Evolutionary conservation across 2,329 filamentous ascomycete species (phyloP).

Genomic region (Neofusicoccum parvum): DNA sequence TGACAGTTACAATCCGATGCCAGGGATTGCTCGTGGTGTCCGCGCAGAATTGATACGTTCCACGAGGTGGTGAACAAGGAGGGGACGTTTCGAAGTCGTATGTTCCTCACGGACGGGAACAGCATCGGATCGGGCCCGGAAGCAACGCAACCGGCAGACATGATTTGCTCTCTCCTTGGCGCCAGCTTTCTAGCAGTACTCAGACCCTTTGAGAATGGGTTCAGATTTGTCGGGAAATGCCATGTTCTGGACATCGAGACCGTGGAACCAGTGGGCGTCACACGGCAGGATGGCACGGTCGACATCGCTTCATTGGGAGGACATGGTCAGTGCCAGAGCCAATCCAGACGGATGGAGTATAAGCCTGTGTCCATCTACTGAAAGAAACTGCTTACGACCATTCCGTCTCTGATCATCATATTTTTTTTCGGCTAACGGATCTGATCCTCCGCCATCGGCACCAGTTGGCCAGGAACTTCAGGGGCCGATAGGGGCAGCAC

Average conservation of each 20-base stretch:
- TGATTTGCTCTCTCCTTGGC: not conserved
- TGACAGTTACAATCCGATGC: no score
- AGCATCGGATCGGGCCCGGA: not conserved
- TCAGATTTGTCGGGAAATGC: not conserved
- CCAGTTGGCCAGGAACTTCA: not conserved
- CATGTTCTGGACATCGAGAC: not conserved
- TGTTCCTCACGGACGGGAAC: not conserved
- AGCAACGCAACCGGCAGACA: not conserved
- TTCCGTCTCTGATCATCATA: not conserved
- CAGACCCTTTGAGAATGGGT: not conserved
- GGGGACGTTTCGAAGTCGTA: no score
- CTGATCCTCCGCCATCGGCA: not conserved
- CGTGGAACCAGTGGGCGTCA: not conserved
- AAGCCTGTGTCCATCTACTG: not conserved
- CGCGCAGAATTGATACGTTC: no score
- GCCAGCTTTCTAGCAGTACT: not conserved
- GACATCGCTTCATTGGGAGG: not conserved
- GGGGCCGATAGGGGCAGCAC: slow-evolving; percentile 4
- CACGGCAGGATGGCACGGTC: not conserved
- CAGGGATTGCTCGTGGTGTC: no score
- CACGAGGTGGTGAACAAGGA: no score
- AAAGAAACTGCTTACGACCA: not conserved
- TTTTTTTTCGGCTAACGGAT: not conserved
- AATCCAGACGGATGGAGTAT: not conserved
- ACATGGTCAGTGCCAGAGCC: not conserved